phyloP scores from a whole-genome alignment of 352 stramenopile genomes.

The Phytophthora tubulina region DNA sequence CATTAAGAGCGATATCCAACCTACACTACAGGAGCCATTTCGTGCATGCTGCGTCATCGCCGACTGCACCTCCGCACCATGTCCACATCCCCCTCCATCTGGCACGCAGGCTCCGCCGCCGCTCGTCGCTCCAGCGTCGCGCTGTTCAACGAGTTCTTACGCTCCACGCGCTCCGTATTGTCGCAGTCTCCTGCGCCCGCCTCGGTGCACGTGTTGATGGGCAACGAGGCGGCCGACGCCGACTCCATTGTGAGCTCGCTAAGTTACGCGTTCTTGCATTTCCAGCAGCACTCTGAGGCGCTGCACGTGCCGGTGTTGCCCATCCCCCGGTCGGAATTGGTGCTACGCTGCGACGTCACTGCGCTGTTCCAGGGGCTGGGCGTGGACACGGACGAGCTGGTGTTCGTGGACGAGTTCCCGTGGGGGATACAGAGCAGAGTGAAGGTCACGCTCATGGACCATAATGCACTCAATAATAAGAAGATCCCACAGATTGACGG shows the following conservation, averaged over 20 bases:
- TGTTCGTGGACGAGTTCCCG: slow-evolving; percentile 85
- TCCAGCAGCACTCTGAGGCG: slow-evolving; percentile 19
- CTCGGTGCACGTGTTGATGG: slow-evolving; percentile 70
- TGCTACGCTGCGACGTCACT: slow-evolving; percentile 75
- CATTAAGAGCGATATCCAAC: too few species aligned
- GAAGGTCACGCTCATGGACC: slow-evolving; percentile 71
- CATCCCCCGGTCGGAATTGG: slow-evolving; percentile 69
- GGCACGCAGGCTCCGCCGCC: slow-evolving; percentile 15
- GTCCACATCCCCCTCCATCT: slow-evolving; percentile 10
- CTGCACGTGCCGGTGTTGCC: slow-evolving; percentile 69
- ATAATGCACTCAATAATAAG: slow-evolving; percentile 80
- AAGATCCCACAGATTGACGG: slow-evolving; percentile 37
- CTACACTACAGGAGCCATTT: not conserved
- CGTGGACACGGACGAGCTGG: slow-evolving; percentile 61
- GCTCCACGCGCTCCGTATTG: slow-evolving; percentile 17
- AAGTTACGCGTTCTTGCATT: slow-evolving; percentile 64
- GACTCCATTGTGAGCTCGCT: slow-evolving; percentile 88
- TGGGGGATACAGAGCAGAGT: slow-evolving; percentile 50
- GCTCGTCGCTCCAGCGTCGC: slow-evolving; percentile 26
- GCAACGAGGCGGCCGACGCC: slow-evolving; percentile 84
- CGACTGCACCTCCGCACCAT: slow-evolving; percentile 19
- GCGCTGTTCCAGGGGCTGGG: slow-evolving; percentile 63
- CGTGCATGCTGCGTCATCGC: slow-evolving; percentile 17
- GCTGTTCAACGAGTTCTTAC: slow-evolving; percentile 37
- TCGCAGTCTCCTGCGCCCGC: slow-evolving; percentile 3